These are phyloP conservation scores for Xylariaceae sp. DNA, from an alignment of 2,329 filamentous ascomycete genomes.

Conservation along the genomic window DNA sequence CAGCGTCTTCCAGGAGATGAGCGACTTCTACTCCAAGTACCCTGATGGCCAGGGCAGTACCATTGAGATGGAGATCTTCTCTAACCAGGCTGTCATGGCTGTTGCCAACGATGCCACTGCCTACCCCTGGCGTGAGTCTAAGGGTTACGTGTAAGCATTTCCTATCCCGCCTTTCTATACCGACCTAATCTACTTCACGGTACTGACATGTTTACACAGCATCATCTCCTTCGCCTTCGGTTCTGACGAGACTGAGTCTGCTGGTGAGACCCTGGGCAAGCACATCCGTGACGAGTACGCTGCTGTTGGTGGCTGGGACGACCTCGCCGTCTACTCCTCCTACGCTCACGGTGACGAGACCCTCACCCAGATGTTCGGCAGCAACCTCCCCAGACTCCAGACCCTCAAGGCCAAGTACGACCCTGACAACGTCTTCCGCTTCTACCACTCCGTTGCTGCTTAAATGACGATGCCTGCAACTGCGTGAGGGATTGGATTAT, in stretches of 20 bases:
- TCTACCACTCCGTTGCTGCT: not conserved
- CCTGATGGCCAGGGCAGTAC: not conserved
- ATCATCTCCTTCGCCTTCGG: not conserved
- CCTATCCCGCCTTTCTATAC: not conserved
- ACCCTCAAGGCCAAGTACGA: not conserved
- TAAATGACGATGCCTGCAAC: not conserved
- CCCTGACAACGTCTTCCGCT: not conserved
- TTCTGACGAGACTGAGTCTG: not conserved
- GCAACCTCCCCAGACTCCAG: not conserved
- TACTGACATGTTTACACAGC: not conserved
- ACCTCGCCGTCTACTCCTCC: not conserved
- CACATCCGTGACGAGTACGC: not conserved
- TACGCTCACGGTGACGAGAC: conserved; percentile 10
- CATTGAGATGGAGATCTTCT: conserved; percentile 9
- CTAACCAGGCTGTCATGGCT: conserved; percentile 9
- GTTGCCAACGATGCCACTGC: conserved; percentile 19
- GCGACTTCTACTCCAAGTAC: not conserved
- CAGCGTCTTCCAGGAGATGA: conserved; percentile 2
- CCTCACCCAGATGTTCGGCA: not conserved
- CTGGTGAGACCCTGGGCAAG: not conserved
- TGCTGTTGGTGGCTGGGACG: not conserved
- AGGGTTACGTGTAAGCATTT: conserved; percentile 6
- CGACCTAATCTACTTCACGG: no score
- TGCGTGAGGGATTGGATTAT: no score
- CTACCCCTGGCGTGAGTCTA: conserved; percentile 21